Evolutionary conservation across 2,329 filamentous ascomycete species (phyloP).

Genomic region (Fusarium globosum): DNA sequence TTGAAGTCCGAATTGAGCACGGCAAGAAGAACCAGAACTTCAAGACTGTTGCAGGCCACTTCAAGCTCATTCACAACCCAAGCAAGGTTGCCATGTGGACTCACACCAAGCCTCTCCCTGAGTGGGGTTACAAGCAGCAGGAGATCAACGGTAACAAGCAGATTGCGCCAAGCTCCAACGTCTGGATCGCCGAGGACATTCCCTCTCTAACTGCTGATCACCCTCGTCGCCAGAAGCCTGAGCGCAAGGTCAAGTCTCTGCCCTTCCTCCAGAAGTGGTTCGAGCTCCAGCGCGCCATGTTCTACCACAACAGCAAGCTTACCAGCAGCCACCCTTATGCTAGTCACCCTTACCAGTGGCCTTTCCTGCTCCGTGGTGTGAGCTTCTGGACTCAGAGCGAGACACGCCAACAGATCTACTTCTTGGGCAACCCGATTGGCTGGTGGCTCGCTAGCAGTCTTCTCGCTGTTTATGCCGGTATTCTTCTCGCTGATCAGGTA

Average conservation of each 20-base stretch:
- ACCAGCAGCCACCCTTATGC: conserved; percentile 97
- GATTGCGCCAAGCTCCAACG: conserved; percentile 85
- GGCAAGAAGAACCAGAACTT: conserved; percentile 86
- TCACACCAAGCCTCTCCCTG: conserved; percentile 91
- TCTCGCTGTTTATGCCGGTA: conserved; percentile 91
- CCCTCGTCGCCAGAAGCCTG: conserved; percentile 78
- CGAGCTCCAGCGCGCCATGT: conserved; percentile 97
- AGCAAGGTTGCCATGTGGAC: conserved; percentile 99
- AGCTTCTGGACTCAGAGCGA: conserved; percentile 99
- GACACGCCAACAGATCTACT: conserved; percentile 97
- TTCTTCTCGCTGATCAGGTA: conserved; percentile 91
- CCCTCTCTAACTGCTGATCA: conserved; percentile 79
- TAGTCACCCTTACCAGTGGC: conserved; percentile 96
- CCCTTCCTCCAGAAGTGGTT: conserved; percentile 95
- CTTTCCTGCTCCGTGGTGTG: conserved; percentile 94
- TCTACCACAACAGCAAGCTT: conserved; percentile 98
- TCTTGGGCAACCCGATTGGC: conserved; percentile 94
- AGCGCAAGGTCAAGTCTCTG: conserved; percentile 82
- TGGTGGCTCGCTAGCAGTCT: conserved; percentile 98
- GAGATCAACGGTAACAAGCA: conserved; percentile 99
- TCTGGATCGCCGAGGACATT: conserved; percentile 94
- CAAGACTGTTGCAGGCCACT: conserved; percentile 89
- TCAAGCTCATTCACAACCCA: conserved; percentile 94
- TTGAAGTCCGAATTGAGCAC: conserved; percentile 90
- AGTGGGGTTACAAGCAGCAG: conserved; percentile 97